These are phyloP conservation scores for Gaultheria prostrata DNA, from an alignment of 148 eudicot species.

Conservation along the genomic window DNA sequence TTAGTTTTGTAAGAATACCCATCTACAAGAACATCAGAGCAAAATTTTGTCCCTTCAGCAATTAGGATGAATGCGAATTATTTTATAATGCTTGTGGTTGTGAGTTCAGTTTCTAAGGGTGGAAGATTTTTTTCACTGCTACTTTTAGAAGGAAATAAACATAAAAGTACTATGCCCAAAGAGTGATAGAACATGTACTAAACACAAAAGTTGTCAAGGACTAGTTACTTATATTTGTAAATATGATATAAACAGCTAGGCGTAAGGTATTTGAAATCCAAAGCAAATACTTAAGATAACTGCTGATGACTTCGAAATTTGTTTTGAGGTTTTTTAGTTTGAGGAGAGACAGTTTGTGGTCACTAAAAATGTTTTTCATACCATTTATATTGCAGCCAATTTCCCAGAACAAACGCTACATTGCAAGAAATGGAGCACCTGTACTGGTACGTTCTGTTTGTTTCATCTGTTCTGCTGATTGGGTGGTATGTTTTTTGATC, in stretches of 20 bases:
- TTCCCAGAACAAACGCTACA: slow-evolving; percentile 81
- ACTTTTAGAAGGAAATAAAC: background rate
- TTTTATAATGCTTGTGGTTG: background rate
- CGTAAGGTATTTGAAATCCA: background rate
- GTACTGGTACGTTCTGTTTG: slow-evolving; percentile 45
- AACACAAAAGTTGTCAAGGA: background rate
- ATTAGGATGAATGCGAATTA: background rate
- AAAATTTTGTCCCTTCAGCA: background rate
- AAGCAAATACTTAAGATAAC: background rate
- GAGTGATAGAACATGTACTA: background rate
- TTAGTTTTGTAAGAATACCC: background rate
- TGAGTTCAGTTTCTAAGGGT: background rate
- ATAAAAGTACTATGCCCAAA: background rate
- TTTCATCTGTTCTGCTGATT: slow-evolving; percentile 5
- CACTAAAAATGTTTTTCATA: slow-evolving; percentile 9
- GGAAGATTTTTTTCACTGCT: background rate
- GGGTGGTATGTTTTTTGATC: background rate
- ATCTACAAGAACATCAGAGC: background rate
- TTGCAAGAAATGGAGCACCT: slow-evolving; percentile 80
- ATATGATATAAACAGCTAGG: background rate
- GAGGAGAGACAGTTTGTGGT: background rate
- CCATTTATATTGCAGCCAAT: slow-evolving; percentile 65
- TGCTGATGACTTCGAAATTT: background rate
- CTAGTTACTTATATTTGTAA: background rate
- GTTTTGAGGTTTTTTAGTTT: background rate